Base-by-base conservation (phyloP, 2,329 filamentous ascomycete genomes). In the Trichoderma sp. region DNA sequence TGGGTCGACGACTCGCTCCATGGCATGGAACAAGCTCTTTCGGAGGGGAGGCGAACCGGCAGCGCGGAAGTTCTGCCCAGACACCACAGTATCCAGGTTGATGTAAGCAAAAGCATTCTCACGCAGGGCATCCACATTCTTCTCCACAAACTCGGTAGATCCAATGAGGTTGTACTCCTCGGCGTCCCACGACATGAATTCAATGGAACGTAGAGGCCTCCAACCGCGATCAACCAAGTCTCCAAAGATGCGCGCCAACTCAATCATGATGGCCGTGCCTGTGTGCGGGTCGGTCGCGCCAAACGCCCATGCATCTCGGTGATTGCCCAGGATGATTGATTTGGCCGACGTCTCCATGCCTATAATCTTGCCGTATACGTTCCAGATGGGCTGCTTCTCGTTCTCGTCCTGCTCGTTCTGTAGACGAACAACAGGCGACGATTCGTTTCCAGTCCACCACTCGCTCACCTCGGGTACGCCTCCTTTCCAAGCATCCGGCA, bases 131-230 rank as follows among this genome's bases (percentile, higher is more conserved):
- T 95, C 91, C 33, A 95, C 87, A 79, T 96, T 92, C 64, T 93
- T 93, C 85, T 99, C 97, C 63, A 99, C 97, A 80, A 93, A 96
- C 83, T 99, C 97, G 2, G 97, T 98, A 12, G 95, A 97, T 9
- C 97, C 97, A 75, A 98, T 94, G 63, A 97, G 86, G 83, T 98
- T 98, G 86, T 98, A 98, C 83, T 96, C 95, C 79, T 93, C 93
- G 4, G 91, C 97, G 83, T 99, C 97, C 97, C 97, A 99, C 41
- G 94, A 98, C 81, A 95, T 95, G 83, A 99, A 98, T 83, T 97
- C 94, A 78, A 99, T 97, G 4, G 95, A 97, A n/a, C 97, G 93
- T 18, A 97, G 87, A 1, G 97, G 97, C 31, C 94, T 90, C 97
- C 97, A 99, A 71, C 95, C 96, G 75, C 91, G 90, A 18, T 88